Evolutionary conservation across 495 filamentous ascomycete species (phyloP), one percentile per base, ranked within the genome.

Genomic region (Lentithecium fluviatile): DNA sequence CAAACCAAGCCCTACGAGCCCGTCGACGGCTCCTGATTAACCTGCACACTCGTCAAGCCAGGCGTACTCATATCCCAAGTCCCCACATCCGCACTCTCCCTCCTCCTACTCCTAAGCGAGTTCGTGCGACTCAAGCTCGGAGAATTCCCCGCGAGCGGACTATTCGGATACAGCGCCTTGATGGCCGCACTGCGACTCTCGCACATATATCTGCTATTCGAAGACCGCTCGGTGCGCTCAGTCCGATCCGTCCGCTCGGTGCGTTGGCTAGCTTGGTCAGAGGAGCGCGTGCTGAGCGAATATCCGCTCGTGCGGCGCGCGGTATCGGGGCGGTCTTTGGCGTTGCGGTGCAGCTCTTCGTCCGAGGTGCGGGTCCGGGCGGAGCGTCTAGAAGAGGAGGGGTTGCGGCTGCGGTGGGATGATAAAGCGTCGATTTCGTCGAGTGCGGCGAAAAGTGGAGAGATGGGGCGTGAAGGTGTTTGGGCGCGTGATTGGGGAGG

Each of bases 111-210:
- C 24, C 45, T 49, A 4, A 50, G 19, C 19, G 45, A 52, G n/a
- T 38, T 52, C 34, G 34, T 43, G 5, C 57, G 37, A 45, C 57
- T 60, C 12, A 34, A n/a, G 7, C n/a, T 43, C 29, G 51, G 49
- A 20, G 4, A 4, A 17, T 21, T 15, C 0, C 60, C 60, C n/a
- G 60, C 60, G 11, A 64, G 47, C 20, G 60, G 60, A 37, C 53
- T 46, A 42, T 64, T 65, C 11, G 60, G 56, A 55, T 68, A 68
- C n/a, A 68, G 58, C 0, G 34, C 65, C 29, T 68, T 68, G 48
- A 68, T 64, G 0, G 65, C 65, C 17, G 65, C 65, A 32, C 65
- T 68, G 12, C 57, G 46, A 21, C 59, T 64, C 38, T 67, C 65
- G 23, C 62, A 58, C 20, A 51, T 36, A 50, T 64, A 65, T n/a